Base-by-base conservation (phyloP, 2,329 filamentous ascomycete species). In the Epichloe baconii region DNA sequence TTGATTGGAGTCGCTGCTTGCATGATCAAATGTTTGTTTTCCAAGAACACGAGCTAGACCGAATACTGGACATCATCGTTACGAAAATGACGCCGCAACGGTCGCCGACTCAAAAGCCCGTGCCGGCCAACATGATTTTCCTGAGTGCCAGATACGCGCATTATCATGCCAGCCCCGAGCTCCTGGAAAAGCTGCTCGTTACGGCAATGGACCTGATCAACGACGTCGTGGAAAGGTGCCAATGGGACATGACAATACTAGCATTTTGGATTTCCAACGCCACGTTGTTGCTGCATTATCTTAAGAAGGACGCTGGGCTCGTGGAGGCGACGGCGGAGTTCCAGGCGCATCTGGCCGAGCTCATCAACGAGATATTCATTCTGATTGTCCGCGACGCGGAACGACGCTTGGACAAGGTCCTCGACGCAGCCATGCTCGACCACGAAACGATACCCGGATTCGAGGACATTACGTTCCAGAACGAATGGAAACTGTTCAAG, bases 1-100 rank as follows among this genome's bases (percentile, higher is more conserved):
- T 98, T 61, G 85, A 96, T 54, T 98, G 93, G 93, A 86, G 86
- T 56, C 79, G 86, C 59, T 98, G 93, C 67, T 74, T 95, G 47
- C 88, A 96, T 64, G 93, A 98, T 65, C 93, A 98, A 66, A 98
- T 98, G 93, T 98, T 98, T 65, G 93, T 98, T 38, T 98, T 98
- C 65, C 93, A 98, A 66, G 91, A 97, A 59, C 85, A 81, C 64
- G 91, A 98, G 63, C 77, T 98, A 48, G 86, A 91, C 53, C 83
- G 85, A 53, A 96, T 98, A 61, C 77, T 98, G 58, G 86, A 95
- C 64, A 93, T 97, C 51, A 83, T 97, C 64, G 95, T 98, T 63
- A 97, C 91, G 55, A 91, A 93, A 62, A 97, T 98, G 93, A 94
- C 88, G 1, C 93, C 93, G 1, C 90, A 96, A 69, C 78, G 93